phyloP scores from a whole-genome alignment of 441 rosid species.

The Pelargonium myrrhifolium region DNA sequence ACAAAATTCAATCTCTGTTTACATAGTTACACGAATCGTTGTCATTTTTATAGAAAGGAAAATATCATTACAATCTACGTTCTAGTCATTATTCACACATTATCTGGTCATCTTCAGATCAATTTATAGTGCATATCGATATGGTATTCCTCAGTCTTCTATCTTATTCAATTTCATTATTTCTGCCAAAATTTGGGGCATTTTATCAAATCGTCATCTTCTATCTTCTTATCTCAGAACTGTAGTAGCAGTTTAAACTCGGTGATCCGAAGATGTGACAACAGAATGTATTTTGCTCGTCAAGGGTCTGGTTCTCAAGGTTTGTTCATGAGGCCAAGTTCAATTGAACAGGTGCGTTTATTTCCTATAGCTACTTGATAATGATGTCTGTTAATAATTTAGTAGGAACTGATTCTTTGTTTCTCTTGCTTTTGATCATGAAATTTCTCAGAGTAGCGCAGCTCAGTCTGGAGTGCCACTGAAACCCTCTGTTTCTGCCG shows the following conservation, averaged over 20 bases:
- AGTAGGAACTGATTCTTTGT: too few relatives aligned
- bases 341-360: constrained; percentile 38
- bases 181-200: not conserved
- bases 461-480: constrained; percentile 14
- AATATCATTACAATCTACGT: too few relatives aligned
- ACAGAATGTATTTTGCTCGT: constrained; percentile 49
- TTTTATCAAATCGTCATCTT: not conserved
- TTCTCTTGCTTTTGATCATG: too few relatives aligned
- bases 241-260: constrained; percentile 62
- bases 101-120: too few relatives aligned
- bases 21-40: too few relatives aligned
- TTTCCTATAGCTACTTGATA: not conserved
- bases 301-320: constrained; percentile 63
- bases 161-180: not conserved
- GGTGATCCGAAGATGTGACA: constrained; percentile 47
- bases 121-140: too few relatives aligned
- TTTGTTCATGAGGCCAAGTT: constrained; percentile 61
- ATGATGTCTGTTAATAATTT: constrained; percentile 6
- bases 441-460: constrained; percentile 7
- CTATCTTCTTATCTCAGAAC: constrained; percentile 36
- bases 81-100: too few relatives aligned
- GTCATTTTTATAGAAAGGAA: too few relatives aligned
- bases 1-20: too few relatives aligned
- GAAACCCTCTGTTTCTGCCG: constrained; percentile 21
- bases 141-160: too few relatives aligned